These are phyloP conservation scores for Calocera cornea DNA, from an alignment of 768 basidiomycete species.

Conservation along the genomic window DNA sequence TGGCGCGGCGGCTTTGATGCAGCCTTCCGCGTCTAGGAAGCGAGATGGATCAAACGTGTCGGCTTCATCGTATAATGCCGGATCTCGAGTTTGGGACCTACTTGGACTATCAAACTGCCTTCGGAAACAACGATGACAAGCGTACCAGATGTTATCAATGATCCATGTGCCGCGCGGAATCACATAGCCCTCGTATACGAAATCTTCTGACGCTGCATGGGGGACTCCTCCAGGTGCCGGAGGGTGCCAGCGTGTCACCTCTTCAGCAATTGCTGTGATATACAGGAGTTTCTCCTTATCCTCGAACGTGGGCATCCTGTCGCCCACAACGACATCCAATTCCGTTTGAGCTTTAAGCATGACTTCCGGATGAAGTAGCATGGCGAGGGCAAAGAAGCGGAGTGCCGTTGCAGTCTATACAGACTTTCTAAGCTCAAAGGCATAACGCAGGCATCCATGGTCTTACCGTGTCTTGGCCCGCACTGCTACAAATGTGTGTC, in stretches of 20 bases:
- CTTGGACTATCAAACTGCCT: not conserved
- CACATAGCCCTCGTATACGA: not conserved
- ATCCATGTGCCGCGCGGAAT: constrained; percentile 2
- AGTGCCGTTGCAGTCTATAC: not conserved
- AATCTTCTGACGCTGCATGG: constrained; percentile 3
- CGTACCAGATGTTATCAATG: constrained; percentile 9
- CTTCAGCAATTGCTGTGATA: constrained; percentile 1
- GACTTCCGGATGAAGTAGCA: constrained; percentile 17
- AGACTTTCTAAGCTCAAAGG: not conserved
- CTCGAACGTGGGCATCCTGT: constrained; percentile 8
- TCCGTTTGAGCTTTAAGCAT: constrained; percentile 4
- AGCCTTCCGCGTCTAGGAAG: not conserved
- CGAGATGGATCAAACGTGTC: constrained; percentile 5
- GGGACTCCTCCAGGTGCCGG: constrained; percentile 8
- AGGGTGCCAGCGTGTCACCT: constrained; percentile 7
- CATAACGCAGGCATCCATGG: not conserved
- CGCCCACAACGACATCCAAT: constrained; percentile 3
- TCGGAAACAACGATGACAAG: not conserved
- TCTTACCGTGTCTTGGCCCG: not conserved
- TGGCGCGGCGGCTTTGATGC: not conserved
- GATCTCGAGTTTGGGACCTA: not conserved
- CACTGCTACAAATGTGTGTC: not conserved
- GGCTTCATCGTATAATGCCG: not conserved
- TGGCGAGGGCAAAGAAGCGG: constrained; percentile 24
- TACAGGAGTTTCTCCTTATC: constrained; percentile 8